phyloP scores from a whole-genome alignment of 1,139 yeast genomes.

The Candida tropicalis region DNA sequence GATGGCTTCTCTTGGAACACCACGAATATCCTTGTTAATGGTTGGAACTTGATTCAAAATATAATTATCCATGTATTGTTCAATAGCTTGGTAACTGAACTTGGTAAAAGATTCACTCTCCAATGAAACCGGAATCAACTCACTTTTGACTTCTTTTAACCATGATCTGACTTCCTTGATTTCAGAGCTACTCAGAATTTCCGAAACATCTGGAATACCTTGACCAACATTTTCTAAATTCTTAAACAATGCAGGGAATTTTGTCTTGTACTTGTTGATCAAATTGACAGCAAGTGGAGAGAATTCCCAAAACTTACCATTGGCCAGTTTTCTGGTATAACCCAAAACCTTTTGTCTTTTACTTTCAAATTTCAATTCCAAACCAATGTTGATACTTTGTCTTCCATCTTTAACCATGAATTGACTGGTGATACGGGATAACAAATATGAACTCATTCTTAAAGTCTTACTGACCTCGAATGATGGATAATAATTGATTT shows the following conservation, averaged over 20 bases:
- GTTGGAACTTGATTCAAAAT: conserved; percentile 42
- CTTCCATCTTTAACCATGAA: conserved; percentile 57
- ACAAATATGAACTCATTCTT: conserved; percentile 60
- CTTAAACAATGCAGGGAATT: conserved; percentile 64
- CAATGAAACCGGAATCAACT: conserved; percentile 66
- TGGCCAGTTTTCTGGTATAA: conserved; percentile 59
- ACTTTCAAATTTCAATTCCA: conserved; percentile 81
- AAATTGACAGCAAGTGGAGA: conserved; percentile 74
- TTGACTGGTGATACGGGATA: conserved; percentile 78
- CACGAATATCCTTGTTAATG: conserved; percentile 62
- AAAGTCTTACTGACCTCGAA: conserved; percentile 64
- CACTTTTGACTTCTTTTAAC: conserved; percentile 58
- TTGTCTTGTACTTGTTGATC: conserved; percentile 58
- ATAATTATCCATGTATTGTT: conserved; percentile 57
- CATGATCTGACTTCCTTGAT: conserved; percentile 52
- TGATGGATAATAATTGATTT: conserved; percentile 66
- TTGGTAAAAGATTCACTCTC: conserved; percentile 81
- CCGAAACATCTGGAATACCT: conserved; percentile 32
- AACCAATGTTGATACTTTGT: conserved; percentile 72
- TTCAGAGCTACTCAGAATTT: conserved; percentile 31
- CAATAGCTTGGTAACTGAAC: conserved; percentile 68
- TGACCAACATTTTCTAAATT: conserved; percentile 29
- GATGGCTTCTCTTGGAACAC: conserved; percentile 85
- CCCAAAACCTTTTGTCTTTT: conserved; percentile 86
- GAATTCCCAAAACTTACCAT: conserved; percentile 78